Percentiles rank a stretch among this genome's conserved stretches.
phyloP scores from a whole-genome alignment of 2,329 filamentous ascomycete species.

The Phaeophleospora eucalypticola region DNA sequence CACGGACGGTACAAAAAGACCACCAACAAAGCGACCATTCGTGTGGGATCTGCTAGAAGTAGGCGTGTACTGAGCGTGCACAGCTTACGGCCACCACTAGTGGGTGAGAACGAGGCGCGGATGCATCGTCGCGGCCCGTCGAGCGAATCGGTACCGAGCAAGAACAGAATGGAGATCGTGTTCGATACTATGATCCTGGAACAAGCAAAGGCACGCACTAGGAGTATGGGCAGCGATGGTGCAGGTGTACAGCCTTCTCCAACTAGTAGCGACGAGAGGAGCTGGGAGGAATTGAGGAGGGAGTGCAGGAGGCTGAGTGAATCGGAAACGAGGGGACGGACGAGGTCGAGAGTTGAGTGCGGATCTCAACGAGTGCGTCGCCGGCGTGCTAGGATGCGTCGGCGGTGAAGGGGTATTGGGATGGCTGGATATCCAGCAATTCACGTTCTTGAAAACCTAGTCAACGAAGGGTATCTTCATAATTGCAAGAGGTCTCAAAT shows the following conservation, averaged over 20 bases:
- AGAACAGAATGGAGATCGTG: constrained; percentile 1
- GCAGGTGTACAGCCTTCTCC: neutral
- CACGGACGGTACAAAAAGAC: constrained; percentile 32
- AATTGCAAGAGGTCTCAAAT: neutral
- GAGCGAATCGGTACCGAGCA: neutral
- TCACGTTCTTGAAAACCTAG: neutral
- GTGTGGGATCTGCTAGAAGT: constrained; percentile 10
- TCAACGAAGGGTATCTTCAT: too few relatives aligned
- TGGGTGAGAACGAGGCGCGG: neutral
- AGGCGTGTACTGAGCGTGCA: constrained; percentile 1
- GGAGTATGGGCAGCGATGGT: constrained; percentile 4
- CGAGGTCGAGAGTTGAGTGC: neutral
- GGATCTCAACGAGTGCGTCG: neutral
- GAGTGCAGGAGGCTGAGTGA: neutral
- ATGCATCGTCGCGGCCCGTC: neutral
- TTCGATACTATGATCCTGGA: neutral
- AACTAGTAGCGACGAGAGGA: neutral
- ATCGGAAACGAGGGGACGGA: neutral
- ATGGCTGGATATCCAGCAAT: neutral
- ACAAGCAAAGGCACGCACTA: neutral
- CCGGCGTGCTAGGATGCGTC: constrained; percentile 3
- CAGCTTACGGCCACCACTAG: neutral
- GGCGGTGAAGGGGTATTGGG: neutral
- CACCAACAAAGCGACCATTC: constrained; percentile 1
- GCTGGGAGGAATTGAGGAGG: neutral